Base-by-base conservation (phyloP, 768 basidiomycete species). In the Gloeophyllum trabeum region DNA sequence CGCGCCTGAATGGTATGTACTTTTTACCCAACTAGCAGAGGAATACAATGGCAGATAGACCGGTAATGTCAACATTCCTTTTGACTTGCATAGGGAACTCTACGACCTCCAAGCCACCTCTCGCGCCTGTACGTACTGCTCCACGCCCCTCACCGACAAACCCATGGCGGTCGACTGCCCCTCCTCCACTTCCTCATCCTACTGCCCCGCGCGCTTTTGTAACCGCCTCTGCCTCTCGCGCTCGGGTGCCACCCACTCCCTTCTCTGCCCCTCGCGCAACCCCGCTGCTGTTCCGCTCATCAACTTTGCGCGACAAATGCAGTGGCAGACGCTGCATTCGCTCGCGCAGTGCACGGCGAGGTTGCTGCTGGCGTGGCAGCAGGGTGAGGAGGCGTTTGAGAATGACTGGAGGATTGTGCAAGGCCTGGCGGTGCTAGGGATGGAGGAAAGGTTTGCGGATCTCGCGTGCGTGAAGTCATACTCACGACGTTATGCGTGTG, bases 311-410 rank as follows among this genome's bases (percentile, higher is more conserved):
- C 66, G 75, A 40, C 61, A 69, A n/a, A 59, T 66, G 6, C 59
- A 76, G 41, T 88, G 85, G 81, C 75, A 87, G 70, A 80, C 76
- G 3, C 58, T 91, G 13, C 79, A 87, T 50, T 86, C 86, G 1
- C 68, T 86, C 23, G 63, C 74, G 1, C 78, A 80, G 41, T 76
- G 74, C 48, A 75, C 84, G 0, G 78, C 79, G 35, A 64, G 75
- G 18, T 58, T 88, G 12, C 58, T 89, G 24, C 63, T 81, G 16
- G 66, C 76, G 0, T 61, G 64, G 30, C 75, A 73, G 30, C 57
- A 65, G 24, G 72, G 73, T 18, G 65, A 65, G 48, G 43, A 42
- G 16, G 53, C 47, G 19, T 55, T 72, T 16, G 55, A 60, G 10
- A 56, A 64, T 14, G 76, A 83, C 49, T 73, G 76, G 70, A 61